These are phyloP conservation scores for Botrytis medusae DNA, from an alignment of 2,329 filamentous ascomycete genomes.

Conservation along the genomic window DNA sequence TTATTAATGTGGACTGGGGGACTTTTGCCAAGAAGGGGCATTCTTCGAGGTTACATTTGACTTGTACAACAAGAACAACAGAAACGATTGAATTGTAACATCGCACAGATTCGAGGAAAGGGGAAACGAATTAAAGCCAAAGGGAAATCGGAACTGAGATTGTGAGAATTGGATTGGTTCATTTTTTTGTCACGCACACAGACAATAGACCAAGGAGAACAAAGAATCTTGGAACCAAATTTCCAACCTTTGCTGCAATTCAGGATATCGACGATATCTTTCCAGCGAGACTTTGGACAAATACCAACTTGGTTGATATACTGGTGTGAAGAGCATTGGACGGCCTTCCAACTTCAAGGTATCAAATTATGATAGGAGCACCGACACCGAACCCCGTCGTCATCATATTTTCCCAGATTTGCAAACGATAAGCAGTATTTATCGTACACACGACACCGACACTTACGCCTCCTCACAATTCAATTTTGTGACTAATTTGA, in stretches of 20 bases:
- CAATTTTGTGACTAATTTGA: not conserved
- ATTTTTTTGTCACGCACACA: not conserved
- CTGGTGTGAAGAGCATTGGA: not conserved
- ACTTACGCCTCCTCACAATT: conserved; percentile 2
- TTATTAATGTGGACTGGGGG: not conserved
- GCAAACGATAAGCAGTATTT: not conserved
- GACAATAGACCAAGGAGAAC: not conserved
- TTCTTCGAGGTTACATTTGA: not conserved
- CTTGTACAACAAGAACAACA: not conserved
- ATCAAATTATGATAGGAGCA: not conserved
- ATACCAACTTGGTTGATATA: not conserved
- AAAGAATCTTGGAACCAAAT: not conserved
- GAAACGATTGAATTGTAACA: not conserved
- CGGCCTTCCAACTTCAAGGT: not conserved
- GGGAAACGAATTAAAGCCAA: not conserved
- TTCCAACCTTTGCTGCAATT: not conserved
- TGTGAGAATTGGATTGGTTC: not conserved
- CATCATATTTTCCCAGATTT: not conserved
- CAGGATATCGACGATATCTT: not conserved
- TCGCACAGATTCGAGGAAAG: not conserved
- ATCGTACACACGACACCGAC: not conserved
- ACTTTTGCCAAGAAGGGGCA: conserved; percentile 11
- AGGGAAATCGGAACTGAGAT: not conserved
- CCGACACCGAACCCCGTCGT: not conserved
- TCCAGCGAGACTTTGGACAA: not conserved